A percentile compares a stretch with the other conserved stretches of the same genome.
Conservation (phyloP, 2,329 filamentous ascomycete genomes). For the Aspergillus awamori region DNA sequence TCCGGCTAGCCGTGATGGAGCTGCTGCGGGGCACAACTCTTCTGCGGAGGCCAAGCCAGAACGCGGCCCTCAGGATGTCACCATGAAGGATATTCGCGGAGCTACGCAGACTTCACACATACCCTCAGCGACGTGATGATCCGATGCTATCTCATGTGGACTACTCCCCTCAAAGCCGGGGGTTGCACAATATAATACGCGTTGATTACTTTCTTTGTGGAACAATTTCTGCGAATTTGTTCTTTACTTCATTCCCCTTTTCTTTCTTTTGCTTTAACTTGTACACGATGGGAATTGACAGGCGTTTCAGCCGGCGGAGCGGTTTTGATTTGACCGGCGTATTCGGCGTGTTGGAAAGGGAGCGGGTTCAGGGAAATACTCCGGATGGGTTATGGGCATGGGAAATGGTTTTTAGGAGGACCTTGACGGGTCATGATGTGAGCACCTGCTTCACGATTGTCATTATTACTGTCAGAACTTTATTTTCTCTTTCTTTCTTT, state of each 20-base stretch:
- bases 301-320: slow-evolving; percentile 27
- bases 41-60: slow-evolving; percentile 23
- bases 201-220: slow-evolving; percentile 13
- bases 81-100: slow-evolving; percentile 37
- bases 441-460: slow-evolving; percentile 30
- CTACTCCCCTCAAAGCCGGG: slow-evolving; percentile 4
- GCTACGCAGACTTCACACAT: slow-evolving; percentile 31
- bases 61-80: slow-evolving; percentile 30
- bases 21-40: slow-evolving; percentile 14
- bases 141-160: slow-evolving; percentile 9
- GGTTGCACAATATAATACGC: slow-evolving; percentile 2
- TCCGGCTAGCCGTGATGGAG: slow-evolving; percentile 19
- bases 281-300: slow-evolving; percentile 26
- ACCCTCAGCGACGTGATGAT: slow-evolving; percentile 31
- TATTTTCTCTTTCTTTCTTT: slow-evolving; percentile 23
- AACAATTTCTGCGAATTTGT: slow-evolving; percentile 13
- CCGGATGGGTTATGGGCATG: slow-evolving; percentile 19
- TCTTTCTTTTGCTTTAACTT: slow-evolving; percentile 14
- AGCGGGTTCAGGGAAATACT: slow-evolving; percentile 28
- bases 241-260: slow-evolving; percentile 15
- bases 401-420: slow-evolving; percentile 14
- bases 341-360: slow-evolving; percentile 24
- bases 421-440: slow-evolving; percentile 17
- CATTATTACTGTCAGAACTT: slow-evolving; percentile 24
- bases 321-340: slow-evolving; percentile 26